These are phyloP conservation scores for Garcia nutans DNA, from an alignment of 345 rosid species.

Conservation along the genomic window DNA sequence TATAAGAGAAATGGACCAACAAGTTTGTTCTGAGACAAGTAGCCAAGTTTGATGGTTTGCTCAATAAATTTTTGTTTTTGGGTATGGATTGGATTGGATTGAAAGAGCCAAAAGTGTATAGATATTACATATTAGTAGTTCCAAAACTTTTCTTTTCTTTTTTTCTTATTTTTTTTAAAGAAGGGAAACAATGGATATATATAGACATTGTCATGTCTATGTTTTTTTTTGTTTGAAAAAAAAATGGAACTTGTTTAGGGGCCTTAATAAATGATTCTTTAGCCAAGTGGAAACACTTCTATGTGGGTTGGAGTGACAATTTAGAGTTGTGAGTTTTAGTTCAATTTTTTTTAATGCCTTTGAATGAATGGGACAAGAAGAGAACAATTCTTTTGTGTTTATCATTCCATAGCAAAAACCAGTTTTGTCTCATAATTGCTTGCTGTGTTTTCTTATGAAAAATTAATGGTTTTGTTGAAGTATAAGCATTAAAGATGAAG, in stretches of 20 bases:
- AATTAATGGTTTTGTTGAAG: not conserved
- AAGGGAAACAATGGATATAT: not conserved
- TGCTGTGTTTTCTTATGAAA: slow-evolving; percentile 4
- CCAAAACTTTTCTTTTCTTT: not conserved
- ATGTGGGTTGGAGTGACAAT: slow-evolving; percentile 8
- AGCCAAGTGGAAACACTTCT: slow-evolving; percentile 21
- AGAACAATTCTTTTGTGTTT: slow-evolving; percentile 19
- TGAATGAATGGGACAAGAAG: slow-evolving; percentile 13
- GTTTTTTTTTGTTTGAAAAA: not conserved
- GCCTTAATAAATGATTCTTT: slow-evolving; percentile 14
- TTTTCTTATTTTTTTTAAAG: too few species aligned
- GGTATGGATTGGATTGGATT: not conserved
- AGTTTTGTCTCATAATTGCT: slow-evolving; percentile 20
- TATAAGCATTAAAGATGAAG: not conserved
- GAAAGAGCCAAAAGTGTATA: not conserved
- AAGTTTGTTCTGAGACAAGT: slow-evolving; percentile 18
- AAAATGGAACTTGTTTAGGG: not conserved
- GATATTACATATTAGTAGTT: not conserved
- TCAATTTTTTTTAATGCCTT: not conserved
- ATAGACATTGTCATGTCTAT: slow-evolving; percentile 7
- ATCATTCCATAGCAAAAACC: slow-evolving; percentile 13
- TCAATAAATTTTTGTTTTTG: not conserved
- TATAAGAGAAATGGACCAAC: slow-evolving; percentile 12
- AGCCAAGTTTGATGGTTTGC: slow-evolving; percentile 15
- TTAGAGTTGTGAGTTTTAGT: not conserved